Base-by-base conservation (phyloP, 2,329 filamentous ascomycete genomes). In the Ophiocordyceps sinensis region DNA sequence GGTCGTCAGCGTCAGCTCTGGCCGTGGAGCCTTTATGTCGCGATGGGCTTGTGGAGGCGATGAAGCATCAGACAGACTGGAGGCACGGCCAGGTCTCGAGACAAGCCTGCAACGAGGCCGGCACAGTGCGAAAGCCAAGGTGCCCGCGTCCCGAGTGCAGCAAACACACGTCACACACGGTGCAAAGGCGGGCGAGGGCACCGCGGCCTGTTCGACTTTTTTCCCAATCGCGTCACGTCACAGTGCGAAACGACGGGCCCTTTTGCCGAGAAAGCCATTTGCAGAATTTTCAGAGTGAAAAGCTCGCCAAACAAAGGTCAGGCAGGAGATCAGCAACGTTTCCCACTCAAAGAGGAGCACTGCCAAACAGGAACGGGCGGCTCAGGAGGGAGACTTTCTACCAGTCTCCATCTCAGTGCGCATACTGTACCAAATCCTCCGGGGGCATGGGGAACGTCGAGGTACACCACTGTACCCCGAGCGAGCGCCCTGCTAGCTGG, bases 1-100 rank as follows among this genome's bases (percentile, higher is more conserved):
- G 30, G 41, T 45, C 37, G 42, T 47, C 43, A 29, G 21, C 38
- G 42, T 47, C 48, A 48, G 46, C 50, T 42, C 43, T 50, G 44
- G 47, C 48, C 45, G 46, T 51, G 50, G 49, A 47, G 47, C 49
- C 49, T 36, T 37, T 44, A 45, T 43, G 45, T 50, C 45, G 47
- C 49, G 45, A 51, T 48, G 47, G 45, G 47, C 46, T 42, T 45
- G 47, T 47, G 45, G 42, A 46, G 48, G 45, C 40, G 37, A 42
- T 40, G 44, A 46, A 44, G 43, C 39, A 40, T 30, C 34, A 26
- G 17, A 17, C 14, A 35, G 31, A 32, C 30, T 34, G 29, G 41
- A 37, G 37, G 32, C 31, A 19, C 13, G 19, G 19, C 19, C 19
- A 34, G 31, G 31, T 35, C 42, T 39, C 42, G 36, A 45, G 46